Evolutionary conservation across 2,329 filamentous ascomycete genomes (phyloP).

Genomic region (Neodidymelliopsis sp.): DNA sequence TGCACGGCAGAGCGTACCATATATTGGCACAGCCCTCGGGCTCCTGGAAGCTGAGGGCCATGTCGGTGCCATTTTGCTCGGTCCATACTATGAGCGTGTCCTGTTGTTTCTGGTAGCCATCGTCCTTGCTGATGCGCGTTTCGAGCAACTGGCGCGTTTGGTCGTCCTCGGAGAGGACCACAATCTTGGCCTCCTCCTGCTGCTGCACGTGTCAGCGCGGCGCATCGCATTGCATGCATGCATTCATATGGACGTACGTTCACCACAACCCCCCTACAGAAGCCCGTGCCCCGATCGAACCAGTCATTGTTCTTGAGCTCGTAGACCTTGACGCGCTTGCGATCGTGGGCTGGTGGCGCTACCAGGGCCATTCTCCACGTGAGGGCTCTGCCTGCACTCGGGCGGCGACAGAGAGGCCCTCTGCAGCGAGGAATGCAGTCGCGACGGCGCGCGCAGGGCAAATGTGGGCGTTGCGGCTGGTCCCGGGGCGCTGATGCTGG

Average conservation of each 20-base stretch:
- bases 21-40: constrained; percentile 91
- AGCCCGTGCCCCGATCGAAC: constrained; percentile 97
- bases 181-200: constrained; percentile 83
- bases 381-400: constrained; percentile 40
- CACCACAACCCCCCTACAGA: constrained; percentile 81
- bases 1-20: constrained; percentile 67
- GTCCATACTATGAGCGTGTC: constrained; percentile 99
- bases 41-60: constrained; percentile 98
- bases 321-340: constrained; percentile 92
- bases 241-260: constrained; percentile 64
- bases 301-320: constrained; percentile 98
- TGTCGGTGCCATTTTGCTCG: constrained; percentile 87
- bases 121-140: constrained; percentile 89
- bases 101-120: constrained; percentile 98
- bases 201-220: constrained; percentile 59
- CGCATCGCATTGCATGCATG: constrained; percentile 9
- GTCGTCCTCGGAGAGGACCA: constrained; percentile 93
- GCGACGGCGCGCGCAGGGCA: constrained; percentile 33
- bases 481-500: constrained; percentile 13
- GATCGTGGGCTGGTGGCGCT: constrained; percentile 57
- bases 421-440: constrained; percentile 44
- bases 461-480: constrained; percentile 9
- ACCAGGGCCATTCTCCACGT: constrained; percentile 49
- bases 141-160: constrained; percentile 84
- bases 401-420: constrained; percentile 43